Conservation (phyloP, 176 grass and related monocot genomes). For the Aechmea fasciata region DNA sequence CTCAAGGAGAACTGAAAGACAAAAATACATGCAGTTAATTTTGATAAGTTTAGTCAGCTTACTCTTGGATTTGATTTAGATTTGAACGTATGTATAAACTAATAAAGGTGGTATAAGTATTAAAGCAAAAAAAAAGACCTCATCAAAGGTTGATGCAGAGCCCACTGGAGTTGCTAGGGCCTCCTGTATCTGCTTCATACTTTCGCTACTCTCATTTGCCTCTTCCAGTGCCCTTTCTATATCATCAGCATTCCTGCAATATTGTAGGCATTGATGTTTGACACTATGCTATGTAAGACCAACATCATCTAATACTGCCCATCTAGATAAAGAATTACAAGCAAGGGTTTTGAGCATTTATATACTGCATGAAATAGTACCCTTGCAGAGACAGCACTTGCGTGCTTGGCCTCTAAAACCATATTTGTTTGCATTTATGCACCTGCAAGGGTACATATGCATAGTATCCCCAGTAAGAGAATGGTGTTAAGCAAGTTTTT, state of each 20-base stretch:
- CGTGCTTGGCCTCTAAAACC: too few relatives aligned
- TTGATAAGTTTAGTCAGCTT: not conserved
- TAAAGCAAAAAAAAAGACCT: constrained; percentile 23
- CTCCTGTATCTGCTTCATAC: constrained; percentile 61
- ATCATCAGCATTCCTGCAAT: constrained; percentile 45
- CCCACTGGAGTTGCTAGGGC: constrained; percentile 34
- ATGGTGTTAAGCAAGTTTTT: too few relatives aligned
- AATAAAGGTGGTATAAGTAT: not conserved
- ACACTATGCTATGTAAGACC: not conserved
- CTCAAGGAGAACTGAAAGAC: too few relatives aligned
- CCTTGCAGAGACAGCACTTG: too few relatives aligned
- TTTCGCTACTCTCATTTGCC: constrained; percentile 37
- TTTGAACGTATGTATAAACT: not conserved
- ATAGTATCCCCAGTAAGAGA: too few relatives aligned
- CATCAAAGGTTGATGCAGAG: constrained; percentile 47
- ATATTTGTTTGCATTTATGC: too few relatives aligned
- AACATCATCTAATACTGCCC: not conserved
- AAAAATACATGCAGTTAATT: too few relatives aligned
- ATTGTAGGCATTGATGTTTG: not conserved
- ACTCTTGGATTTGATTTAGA: not conserved
- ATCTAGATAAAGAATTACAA: not conserved
- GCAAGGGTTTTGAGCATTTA: not conserved
- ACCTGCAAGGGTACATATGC: too few relatives aligned
- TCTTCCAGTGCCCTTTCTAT: constrained; percentile 51
- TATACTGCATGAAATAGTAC: too few relatives aligned